Evolutionary conservation across 495 filamentous ascomycete genomes (phyloP).

Genomic region (Penicillium salamii): DNA sequence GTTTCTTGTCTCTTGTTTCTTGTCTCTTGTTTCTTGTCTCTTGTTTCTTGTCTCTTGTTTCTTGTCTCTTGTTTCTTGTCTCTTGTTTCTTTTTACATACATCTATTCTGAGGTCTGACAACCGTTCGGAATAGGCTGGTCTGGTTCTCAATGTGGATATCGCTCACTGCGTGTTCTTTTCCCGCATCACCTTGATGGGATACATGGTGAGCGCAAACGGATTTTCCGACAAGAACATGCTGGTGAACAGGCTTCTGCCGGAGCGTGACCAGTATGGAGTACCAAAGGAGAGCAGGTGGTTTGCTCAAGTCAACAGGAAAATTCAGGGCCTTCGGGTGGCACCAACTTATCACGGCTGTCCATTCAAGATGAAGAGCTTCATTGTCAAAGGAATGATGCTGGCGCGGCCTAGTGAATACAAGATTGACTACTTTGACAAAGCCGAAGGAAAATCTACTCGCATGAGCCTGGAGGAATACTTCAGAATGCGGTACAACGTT

Average conservation of each 20-base stretch:
- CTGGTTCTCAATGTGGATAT: slow-evolving; percentile 77
- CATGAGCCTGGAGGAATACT: slow-evolving; percentile 66
- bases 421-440: slow-evolving; percentile 54
- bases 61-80: too few species aligned
- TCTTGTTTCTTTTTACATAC: background rate
- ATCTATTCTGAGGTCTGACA: background rate
- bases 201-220: slow-evolving; percentile 25
- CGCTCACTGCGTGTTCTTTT: slow-evolving; percentile 40
- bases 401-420: slow-evolving; percentile 51
- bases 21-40: too few species aligned
- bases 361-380: slow-evolving; percentile 49
- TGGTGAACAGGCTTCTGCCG: slow-evolving; percentile 18
- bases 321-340: slow-evolving; percentile 64
- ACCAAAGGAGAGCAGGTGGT: slow-evolving; percentile 15
- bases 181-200: slow-evolving; percentile 31
- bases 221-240: slow-evolving; percentile 18
- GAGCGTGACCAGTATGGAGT: slow-evolving; percentile 20
- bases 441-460: slow-evolving; percentile 36
- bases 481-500: slow-evolving; percentile 59
- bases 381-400: slow-evolving; percentile 61
- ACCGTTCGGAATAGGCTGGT: slow-evolving; percentile 36
- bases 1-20: too few species aligned
- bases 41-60: too few species aligned
- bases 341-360: slow-evolving; percentile 56
- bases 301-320: slow-evolving; percentile 37